Conservation (phyloP, 2,329 filamentous ascomycete species). For the Exophiala oligosperma region DNA sequence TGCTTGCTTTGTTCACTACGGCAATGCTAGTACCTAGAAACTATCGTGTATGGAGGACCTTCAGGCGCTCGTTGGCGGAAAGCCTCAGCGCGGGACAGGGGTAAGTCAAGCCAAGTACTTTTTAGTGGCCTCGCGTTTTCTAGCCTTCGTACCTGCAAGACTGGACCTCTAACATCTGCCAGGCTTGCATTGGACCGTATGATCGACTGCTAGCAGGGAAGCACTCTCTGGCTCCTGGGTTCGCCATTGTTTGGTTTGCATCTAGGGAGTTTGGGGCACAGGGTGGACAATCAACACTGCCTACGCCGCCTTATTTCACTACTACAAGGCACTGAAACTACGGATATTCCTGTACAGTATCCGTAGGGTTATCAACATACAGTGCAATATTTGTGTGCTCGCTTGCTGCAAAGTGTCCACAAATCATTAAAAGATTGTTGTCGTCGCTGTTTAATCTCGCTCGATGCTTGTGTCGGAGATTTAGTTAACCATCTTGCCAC, state of each 20-base stretch:
- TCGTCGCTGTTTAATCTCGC: background rate
- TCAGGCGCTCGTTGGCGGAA: background rate
- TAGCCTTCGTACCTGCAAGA: background rate
- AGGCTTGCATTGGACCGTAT: conserved; percentile 1
- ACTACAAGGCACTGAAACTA: too few relatives aligned
- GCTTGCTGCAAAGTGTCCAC: background rate
- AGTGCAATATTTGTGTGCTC: background rate
- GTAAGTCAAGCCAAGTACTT: background rate
- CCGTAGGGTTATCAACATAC: too few relatives aligned
- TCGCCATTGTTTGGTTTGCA: background rate
- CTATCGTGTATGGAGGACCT: background rate
- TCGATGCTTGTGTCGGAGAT: background rate
- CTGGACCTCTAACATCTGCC: background rate
- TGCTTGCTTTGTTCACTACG: background rate
- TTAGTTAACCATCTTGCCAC: background rate
- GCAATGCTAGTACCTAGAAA: too few relatives aligned
- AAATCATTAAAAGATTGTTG: background rate
- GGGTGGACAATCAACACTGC: too few relatives aligned
- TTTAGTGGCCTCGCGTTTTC: background rate
- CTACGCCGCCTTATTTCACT: too few relatives aligned
- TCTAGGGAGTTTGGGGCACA: too few relatives aligned
- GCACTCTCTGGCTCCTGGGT: background rate
- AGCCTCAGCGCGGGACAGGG: background rate
- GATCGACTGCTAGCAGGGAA: conserved; percentile 2
- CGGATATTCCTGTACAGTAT: too few relatives aligned